A percentile compares a stretch with the other conserved stretches of the same genome.
Evolutionary conservation across 805 yeast species (phyloP).

Genomic region (Lachancea sp.): DNA sequence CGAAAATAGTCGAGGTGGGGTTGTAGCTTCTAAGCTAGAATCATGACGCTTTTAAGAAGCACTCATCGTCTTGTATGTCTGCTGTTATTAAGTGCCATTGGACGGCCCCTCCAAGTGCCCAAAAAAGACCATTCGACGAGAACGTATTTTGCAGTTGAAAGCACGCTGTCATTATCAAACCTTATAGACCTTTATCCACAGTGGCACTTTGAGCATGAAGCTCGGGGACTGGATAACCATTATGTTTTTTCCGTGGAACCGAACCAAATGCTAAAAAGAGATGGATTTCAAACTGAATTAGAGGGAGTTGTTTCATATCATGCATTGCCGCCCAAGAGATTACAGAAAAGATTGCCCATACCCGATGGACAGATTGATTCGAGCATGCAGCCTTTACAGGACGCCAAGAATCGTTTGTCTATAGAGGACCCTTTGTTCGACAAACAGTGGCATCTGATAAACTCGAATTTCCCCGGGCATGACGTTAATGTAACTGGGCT

Average conservation of each 20-base stretch:
- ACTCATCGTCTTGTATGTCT: neutral
- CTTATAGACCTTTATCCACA: conserved; percentile 37
- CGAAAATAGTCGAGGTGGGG: neutral
- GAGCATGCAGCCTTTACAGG: conserved; percentile 40
- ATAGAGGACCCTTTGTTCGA: conserved; percentile 80
- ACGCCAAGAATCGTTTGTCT: conserved; percentile 45
- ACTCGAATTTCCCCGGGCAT: conserved; percentile 63
- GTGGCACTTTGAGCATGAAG: conserved; percentile 58
- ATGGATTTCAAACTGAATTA: neutral
- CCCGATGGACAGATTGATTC: conserved; percentile 44
- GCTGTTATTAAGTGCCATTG: neutral
- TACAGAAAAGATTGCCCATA: conserved; percentile 56
- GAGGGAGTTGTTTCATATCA: conserved; percentile 41
- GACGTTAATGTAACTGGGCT: conserved; percentile 83
- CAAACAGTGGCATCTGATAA: conserved; percentile 89
- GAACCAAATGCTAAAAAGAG: conserved; percentile 9
- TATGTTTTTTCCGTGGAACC: conserved; percentile 55
- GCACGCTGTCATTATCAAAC: conserved; percentile 33
- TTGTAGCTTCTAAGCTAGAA: neutral
- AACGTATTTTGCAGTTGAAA: conserved; percentile 60
- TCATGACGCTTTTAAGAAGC: conserved; percentile 3
- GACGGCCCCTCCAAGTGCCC: conserved; percentile 25
- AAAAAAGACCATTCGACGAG: conserved; percentile 44
- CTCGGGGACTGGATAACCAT: conserved; percentile 54
- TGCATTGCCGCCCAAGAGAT: conserved; percentile 44